Base-by-base conservation (phyloP, 1,284 basidiomycete genomes). In the Boletus smithii region DNA sequence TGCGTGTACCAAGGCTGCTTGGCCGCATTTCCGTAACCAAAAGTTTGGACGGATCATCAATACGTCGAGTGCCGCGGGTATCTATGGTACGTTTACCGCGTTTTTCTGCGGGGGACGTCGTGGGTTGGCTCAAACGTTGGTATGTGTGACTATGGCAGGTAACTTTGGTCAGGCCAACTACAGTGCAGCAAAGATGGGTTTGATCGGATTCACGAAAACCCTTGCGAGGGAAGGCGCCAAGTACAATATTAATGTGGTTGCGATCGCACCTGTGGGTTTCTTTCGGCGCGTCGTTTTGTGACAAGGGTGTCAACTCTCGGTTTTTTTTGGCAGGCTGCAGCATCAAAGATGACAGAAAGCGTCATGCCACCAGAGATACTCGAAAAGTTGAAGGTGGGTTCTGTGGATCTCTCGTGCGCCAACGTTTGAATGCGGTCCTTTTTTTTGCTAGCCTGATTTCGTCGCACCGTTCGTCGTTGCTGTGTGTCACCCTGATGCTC, bases 151-250 rank as follows among this genome's bases (percentile, higher is more conserved):
- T n/a, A 31, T 66, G 66, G 56, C 71, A 85, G 91, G 94, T 8
- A 98, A 97, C 75, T 92, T 95, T 67, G 97, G 95, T 16, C 97
- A 99, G 70, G 85, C 93, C 16, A 99, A 99, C 72, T 91, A 91
- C 65, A 88, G 85, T 50, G 86, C 88, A 4, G 89, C 88, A 1
- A 91, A 91, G 75, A 93, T 94, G 90, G 91, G 83, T 62, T 79
- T 97, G 35, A 77, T 95, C 40, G 85, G 76, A 1, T 95, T 98
- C 72, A 91, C 94, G 23, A 94, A 93, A 68, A 94, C 95, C 2
- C 81, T 99, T 22, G 92, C 92, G 7, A 72, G 80, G 38, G 92
- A 97, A 69, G 95, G 95, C 38, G 85, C 77, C 39, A 97, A 97
- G 72, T 97, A 98, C 71, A 85, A 86, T 65, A 98, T 99, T 66